phyloP scores from a whole-genome alignment of 202 grass and related monocot genomes.

The Miscanthus sacchariflorus region DNA sequence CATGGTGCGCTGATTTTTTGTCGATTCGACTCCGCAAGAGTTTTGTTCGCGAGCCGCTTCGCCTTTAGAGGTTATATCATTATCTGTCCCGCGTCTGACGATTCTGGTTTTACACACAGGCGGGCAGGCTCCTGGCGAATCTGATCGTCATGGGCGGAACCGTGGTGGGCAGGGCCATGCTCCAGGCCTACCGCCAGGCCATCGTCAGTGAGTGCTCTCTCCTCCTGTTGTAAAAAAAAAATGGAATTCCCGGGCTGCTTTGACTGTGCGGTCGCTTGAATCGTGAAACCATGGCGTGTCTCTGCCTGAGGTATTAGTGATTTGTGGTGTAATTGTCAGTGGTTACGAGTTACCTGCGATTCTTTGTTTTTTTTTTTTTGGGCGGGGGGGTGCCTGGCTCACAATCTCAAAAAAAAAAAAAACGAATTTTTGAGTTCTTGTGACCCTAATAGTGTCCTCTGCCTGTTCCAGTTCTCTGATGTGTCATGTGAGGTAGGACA shows the following conservation, averaged over 20 bases:
- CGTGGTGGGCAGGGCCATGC: constrained; percentile 73
- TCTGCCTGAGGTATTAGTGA: not conserved
- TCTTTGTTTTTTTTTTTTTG: not conserved
- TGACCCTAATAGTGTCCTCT: not conserved
- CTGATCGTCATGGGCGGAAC: constrained; percentile 70
- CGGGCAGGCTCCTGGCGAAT: constrained; percentile 76
- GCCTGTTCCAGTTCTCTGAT: not conserved
- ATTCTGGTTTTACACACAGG: constrained; percentile 40
- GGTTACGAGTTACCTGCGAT: not conserved
- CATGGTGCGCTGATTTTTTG: constrained; percentile 28
- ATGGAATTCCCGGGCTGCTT: not conserved
- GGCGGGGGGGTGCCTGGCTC: not conserved
- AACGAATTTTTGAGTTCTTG: too few relatives aligned
- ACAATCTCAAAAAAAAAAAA: not conserved
- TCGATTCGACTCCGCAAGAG: not conserved
- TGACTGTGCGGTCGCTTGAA: not conserved
- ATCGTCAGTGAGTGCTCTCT: constrained; percentile 70
- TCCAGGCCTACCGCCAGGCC: constrained; percentile 85
- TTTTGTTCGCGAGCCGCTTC: not conserved
- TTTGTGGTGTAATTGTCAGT: not conserved
- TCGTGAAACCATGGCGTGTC: not conserved
- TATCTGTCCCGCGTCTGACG: not conserved
- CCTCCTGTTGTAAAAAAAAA: not conserved
- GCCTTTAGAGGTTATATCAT: not conserved
- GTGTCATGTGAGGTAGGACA: not conserved